Evolutionary conservation across 108 stramenopile genomes (phyloP), one percentile per base, ranked within the genome.

Genomic region (Hondaea fermentalgiana): DNA sequence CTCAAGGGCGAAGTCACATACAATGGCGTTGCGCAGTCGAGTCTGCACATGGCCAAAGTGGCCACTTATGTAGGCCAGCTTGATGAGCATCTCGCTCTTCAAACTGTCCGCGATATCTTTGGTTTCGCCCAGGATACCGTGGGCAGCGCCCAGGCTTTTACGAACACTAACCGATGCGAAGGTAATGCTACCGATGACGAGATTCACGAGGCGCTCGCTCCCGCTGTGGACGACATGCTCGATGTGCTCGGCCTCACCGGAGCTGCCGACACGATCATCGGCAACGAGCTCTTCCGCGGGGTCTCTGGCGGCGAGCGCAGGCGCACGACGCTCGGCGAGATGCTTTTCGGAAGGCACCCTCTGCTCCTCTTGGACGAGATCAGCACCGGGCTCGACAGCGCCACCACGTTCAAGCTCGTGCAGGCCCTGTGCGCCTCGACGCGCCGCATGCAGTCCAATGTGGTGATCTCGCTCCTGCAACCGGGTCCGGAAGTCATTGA

Each of bases 401-500:
- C 95, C 19, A 95, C 95, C 5, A 95, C 96, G 0, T 95, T 92
- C 72, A 96, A 97, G 83, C 95, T 97, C 87, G 90, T 94, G 88
- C 89, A 91, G 47, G 53, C 93, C 43, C 60, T 95, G n/a, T 87
- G 87, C 17, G 72, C 91, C 59, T 89, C 88, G 10, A 88, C 92
- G 14, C 91, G 93, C 25, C 49, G 88, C n/a, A 72, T 87, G 45
- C 45, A 89, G 12, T 44, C 53, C 5, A 92, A 95, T 16, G 88
- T 83, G 49, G 91, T 97, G 19, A 91, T 96, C 14, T 93, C 95
- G 4, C 94, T 98, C 51, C 93, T 97, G 5, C 97, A 97, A 87
- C 97, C 97, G 28, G 95, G 96, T 0, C 97, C 97, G 4, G 97
- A 97, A 91, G 96, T 96, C 29, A 95, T 96, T 57, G 95, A 94